Evolutionary conservation across 2,329 filamentous ascomycete genomes (phyloP).

Genomic region (Mycosphaerelloides madeirae): DNA sequence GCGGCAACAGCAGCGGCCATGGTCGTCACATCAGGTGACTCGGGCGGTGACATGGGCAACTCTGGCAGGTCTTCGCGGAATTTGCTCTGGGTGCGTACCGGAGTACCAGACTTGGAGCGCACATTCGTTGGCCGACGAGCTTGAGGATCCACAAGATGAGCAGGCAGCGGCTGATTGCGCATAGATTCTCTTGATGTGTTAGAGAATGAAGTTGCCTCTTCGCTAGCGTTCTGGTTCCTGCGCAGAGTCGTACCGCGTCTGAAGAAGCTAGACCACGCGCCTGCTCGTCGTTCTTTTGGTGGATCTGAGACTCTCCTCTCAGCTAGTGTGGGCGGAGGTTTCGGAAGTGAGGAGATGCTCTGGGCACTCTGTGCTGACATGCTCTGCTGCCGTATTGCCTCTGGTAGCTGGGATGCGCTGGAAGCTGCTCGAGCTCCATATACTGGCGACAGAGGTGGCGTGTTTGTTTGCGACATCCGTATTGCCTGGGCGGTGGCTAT

Average conservation of each 20-base stretch:
- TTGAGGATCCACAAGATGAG: constrained; percentile 40
- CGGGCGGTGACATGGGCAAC: constrained; percentile 76
- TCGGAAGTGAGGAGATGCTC: constrained; percentile 18
- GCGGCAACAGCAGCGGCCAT: constrained; percentile 37
- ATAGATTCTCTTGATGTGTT: constrained; percentile 91
- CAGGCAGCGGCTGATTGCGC: constrained; percentile 50
- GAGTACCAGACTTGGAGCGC: constrained; percentile 52
- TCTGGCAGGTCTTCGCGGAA: constrained; percentile 92
- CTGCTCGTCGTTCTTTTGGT: constrained; percentile 42
- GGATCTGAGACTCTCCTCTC: constrained; percentile 37
- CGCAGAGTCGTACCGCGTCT: constrained; percentile 52
- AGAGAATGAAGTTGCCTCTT: constrained; percentile 62
- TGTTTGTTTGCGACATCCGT: constrained; percentile 45
- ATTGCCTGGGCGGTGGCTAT: constrained; percentile 47
- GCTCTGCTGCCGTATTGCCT: constrained; percentile 14
- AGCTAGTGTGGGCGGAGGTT: constrained; percentile 25
- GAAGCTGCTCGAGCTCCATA: constrained; percentile 11
- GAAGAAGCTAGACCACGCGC: constrained; percentile 69
- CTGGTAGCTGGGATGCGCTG: constrained; percentile 15
- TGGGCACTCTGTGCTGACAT: constrained; percentile 14
- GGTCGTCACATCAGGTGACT: constrained; percentile 65
- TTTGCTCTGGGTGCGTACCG: constrained; percentile 79
- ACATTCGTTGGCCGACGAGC: constrained; percentile 34
- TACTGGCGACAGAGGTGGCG: constrained; percentile 35
- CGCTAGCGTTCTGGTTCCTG: constrained; percentile 52